These are phyloP conservation scores for Endocarpon pusillum DNA, from an alignment of 495 filamentous ascomycete genomes.

Conservation along the genomic window DNA sequence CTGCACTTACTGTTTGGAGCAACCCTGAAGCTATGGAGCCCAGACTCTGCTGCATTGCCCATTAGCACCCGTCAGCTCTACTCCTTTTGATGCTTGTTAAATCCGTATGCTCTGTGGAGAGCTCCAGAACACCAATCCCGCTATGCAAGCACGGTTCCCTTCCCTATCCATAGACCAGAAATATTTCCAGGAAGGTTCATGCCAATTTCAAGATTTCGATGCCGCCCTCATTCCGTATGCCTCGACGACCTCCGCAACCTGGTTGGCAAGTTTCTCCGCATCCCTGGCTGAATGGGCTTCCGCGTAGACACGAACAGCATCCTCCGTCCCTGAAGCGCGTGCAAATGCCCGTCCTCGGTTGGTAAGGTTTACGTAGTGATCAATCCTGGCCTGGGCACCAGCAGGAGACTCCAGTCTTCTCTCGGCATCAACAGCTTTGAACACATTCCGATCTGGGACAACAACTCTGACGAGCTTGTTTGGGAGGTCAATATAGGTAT, in stretches of 20 bases:
- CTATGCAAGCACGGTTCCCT: too few relatives aligned
- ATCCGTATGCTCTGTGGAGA: too few relatives aligned
- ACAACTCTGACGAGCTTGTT: slow-evolving; percentile 88
- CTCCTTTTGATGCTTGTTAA: too few relatives aligned
- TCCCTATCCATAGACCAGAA: too few relatives aligned
- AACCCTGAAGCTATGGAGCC: too few relatives aligned
- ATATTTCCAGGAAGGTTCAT: too few relatives aligned
- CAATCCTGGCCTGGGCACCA: slow-evolving; percentile 69
- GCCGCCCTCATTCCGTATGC: slow-evolving; percentile 13
- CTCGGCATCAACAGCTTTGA: slow-evolving; percentile 83
- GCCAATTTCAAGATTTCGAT: too few relatives aligned
- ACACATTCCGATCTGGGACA: slow-evolving; percentile 70
- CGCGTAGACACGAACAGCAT: slow-evolving; percentile 92
- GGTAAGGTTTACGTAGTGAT: slow-evolving; percentile 73
- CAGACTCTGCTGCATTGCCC: too few relatives aligned
- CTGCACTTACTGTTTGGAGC: too few relatives aligned
- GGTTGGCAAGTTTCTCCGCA: slow-evolving; percentile 69
- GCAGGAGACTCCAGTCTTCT: slow-evolving; percentile 63
- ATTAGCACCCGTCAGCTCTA: too few relatives aligned
- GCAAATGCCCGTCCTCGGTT: slow-evolving; percentile 82
- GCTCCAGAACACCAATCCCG: too few relatives aligned
- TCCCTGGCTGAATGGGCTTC: slow-evolving; percentile 76
- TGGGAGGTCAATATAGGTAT: slow-evolving; percentile 87
- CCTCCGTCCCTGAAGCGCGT: slow-evolving; percentile 84
- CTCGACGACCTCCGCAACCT: slow-evolving; percentile 63